Evolutionary conservation across 352 stramenopile species (phyloP).

Genomic region (Pythium oligandrum): DNA sequence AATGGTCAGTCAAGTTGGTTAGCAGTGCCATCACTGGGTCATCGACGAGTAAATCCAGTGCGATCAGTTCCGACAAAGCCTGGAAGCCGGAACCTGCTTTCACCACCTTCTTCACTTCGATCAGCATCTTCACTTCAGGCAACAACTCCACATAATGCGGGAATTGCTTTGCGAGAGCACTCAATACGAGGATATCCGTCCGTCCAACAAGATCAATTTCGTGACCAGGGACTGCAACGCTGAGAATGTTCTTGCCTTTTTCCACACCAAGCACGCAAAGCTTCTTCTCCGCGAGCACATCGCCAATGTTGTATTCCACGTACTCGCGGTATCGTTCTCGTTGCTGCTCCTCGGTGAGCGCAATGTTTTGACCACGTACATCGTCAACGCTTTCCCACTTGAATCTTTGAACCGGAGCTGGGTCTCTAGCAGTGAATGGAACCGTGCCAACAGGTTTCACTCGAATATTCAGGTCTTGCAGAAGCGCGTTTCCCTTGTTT

Average conservation of each 20-base stretch:
- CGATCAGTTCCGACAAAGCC: constrained; percentile 36
- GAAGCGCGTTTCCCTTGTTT: constrained; percentile 13
- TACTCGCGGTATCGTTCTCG: constrained; percentile 22
- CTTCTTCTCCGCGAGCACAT: constrained; percentile 22
- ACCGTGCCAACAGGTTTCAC: constrained; percentile 9
- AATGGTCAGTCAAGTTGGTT: constrained; percentile 30
- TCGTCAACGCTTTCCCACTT: constrained; percentile 16
- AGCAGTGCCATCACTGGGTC: constrained; percentile 40
- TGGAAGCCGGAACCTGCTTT: constrained; percentile 23
- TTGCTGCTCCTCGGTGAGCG: too few relatives aligned
- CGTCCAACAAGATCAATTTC: constrained; percentile 30
- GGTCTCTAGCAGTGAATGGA: constrained; percentile 8
- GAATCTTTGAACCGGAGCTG: constrained; percentile 18
- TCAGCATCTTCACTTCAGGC: constrained; percentile 31
- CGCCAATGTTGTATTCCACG: constrained; percentile 31
- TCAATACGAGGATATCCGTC: constrained; percentile 39
- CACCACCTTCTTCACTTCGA: constrained; percentile 38
- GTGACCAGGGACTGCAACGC: constrained; percentile 20
- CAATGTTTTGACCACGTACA: constrained; percentile 4
- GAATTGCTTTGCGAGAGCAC: constrained; percentile 16
- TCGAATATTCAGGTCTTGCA: constrained; percentile 20
- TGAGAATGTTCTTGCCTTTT: constrained; percentile 24
- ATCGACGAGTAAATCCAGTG: constrained; percentile 29
- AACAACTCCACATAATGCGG: background rate
- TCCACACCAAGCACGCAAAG: constrained; percentile 37